These are phyloP conservation scores for Monilinia fructigena DNA, from an alignment of 2,329 filamentous ascomycete genomes.

Conservation along the genomic window DNA sequence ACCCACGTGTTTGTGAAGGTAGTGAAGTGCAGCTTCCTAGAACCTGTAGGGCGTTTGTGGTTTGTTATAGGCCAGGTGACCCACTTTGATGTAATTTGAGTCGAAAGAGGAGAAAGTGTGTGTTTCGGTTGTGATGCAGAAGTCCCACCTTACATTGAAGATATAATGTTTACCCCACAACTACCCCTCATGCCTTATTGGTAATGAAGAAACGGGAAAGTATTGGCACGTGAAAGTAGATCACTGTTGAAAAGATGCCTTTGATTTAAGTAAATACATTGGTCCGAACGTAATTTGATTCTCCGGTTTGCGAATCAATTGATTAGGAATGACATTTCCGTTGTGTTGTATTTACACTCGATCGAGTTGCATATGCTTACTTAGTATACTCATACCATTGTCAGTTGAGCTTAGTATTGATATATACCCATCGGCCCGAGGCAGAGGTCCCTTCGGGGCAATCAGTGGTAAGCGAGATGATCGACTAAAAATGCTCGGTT, in stretches of 20 bases:
- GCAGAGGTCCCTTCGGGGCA: neutral
- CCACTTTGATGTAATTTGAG: conserved; percentile 11
- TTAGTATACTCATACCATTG: neutral
- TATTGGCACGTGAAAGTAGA: neutral
- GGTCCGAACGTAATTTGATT: neutral
- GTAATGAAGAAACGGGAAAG: neutral
- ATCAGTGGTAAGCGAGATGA: neutral
- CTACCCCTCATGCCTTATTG: conserved; percentile 12
- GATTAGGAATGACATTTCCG: neutral
- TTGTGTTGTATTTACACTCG: neutral
- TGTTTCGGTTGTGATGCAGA: neutral
- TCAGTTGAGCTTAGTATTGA: neutral
- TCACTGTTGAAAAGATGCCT: neutral
- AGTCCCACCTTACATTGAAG: conserved; percentile 12
- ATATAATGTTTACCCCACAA: conserved; percentile 5
- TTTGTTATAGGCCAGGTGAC: neutral
- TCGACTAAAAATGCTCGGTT: neutral
- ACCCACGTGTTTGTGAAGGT: conserved; percentile 2
- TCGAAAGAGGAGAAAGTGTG: neutral
- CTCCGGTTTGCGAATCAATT: too few relatives aligned
- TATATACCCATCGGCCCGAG: neutral
- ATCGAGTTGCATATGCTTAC: conserved; percentile 1
- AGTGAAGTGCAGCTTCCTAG: neutral
- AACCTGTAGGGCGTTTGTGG: neutral
- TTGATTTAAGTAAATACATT: neutral